Evolutionary conservation across 495 filamentous ascomycete species (phyloP).

Genomic region (Neurospora tetrasperma): DNA sequence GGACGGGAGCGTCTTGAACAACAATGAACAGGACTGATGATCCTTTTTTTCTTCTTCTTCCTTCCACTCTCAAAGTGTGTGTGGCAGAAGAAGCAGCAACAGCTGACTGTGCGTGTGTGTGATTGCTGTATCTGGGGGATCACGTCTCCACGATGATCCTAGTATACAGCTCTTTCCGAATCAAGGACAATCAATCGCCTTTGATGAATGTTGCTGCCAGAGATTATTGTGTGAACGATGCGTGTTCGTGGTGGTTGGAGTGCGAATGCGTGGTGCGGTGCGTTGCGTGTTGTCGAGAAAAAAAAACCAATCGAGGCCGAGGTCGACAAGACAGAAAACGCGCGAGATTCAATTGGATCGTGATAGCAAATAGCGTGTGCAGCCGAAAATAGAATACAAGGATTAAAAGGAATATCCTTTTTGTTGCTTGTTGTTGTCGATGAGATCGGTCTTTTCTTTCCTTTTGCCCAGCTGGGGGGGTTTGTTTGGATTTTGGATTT

Average conservation of each 20-base stretch:
- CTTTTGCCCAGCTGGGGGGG: background rate
- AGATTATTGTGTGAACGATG: background rate
- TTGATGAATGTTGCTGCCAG: background rate
- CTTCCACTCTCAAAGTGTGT: background rate
- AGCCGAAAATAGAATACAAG: slow-evolving; percentile 22
- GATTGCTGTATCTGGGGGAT: background rate
- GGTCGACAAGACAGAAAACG: slow-evolving; percentile 13
- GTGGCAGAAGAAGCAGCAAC: background rate
- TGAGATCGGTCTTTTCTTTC: slow-evolving; percentile 12
- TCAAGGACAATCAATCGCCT: background rate
- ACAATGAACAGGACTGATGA: background rate
- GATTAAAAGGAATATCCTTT: slow-evolving; percentile 22
- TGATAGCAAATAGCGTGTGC: background rate
- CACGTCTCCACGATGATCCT: background rate
- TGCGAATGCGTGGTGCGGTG: background rate
- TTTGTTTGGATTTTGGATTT: slow-evolving; percentile 4
- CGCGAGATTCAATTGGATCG: slow-evolving; percentile 5
- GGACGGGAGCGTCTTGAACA: background rate
- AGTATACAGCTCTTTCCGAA: background rate
- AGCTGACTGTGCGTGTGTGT: background rate
- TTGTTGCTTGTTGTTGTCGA: slow-evolving; percentile 11
- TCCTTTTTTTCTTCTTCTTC: background rate
- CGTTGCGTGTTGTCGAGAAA: background rate
- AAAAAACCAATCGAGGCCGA: slow-evolving; percentile 2
- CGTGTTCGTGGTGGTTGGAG: background rate